Percentiles rank a stretch among this genome's conserved stretches.
Conservation (phyloP, 176 grass and related monocot genomes). For the Carex myosuroides region DNA sequence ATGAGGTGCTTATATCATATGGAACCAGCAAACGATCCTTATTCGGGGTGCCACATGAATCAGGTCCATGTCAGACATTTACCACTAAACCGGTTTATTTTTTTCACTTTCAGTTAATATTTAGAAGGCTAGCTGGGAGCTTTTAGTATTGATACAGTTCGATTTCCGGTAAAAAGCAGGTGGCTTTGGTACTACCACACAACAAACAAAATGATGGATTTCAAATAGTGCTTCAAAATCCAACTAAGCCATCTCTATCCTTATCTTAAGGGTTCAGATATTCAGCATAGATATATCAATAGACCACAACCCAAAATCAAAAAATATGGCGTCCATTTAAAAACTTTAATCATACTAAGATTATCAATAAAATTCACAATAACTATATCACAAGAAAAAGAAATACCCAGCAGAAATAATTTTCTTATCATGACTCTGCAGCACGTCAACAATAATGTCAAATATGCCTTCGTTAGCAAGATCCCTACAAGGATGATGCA, state of each 20-base stretch:
- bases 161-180: background rate
- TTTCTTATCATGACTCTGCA: slow-evolving; percentile 74
- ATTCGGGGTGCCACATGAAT: background rate
- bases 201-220: background rate
- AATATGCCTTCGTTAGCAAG: slow-evolving; percentile 63
- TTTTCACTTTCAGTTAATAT: background rate
- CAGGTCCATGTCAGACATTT: background rate
- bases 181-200: background rate
- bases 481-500: slow-evolving; percentile 37
- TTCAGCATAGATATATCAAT: background rate
- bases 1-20: background rate
- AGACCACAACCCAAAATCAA: background rate
- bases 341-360: background rate
- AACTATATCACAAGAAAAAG: background rate
- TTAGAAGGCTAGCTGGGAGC: background rate
- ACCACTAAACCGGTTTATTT: background rate
- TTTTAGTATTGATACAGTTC: background rate
- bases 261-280: background rate
- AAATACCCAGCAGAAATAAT: slow-evolving; percentile 78
- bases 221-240: background rate
- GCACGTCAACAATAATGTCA: slow-evolving; percentile 66
- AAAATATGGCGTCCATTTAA: background rate
- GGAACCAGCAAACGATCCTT: background rate
- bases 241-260: background rate
- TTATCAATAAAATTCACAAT: background rate